Evolutionary conservation across 805 yeast genomes (phyloP).

Genomic region (Cyberlindnera petersonii): DNA sequence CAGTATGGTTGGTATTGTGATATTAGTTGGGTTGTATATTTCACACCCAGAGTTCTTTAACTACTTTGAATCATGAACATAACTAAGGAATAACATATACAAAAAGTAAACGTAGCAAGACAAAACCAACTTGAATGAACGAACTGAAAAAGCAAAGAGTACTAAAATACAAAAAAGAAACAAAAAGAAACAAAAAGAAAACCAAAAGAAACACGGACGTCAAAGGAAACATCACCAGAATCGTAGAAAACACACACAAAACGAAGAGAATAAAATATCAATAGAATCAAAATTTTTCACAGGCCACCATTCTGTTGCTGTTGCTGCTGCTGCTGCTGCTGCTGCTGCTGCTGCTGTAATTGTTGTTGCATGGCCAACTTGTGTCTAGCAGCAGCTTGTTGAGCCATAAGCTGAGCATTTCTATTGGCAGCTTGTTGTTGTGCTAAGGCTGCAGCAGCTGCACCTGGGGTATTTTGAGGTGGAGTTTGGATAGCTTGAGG

Average conservation of each 20-base stretch:
- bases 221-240: not conserved
- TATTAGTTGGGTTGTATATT: constrained; percentile 10
- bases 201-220: not conserved
- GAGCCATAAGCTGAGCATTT: constrained; percentile 15
- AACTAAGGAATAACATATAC: not conserved
- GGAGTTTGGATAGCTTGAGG: constrained; percentile 4
- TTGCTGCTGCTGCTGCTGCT: constrained; percentile 20
- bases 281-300: not conserved
- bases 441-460: constrained; percentile 8
- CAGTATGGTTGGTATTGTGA: constrained; percentile 11
- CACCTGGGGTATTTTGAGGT: constrained; percentile 9
- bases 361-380: constrained; percentile 14
- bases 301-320: constrained; percentile 1
- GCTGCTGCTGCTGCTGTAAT: constrained; percentile 30
- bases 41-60: constrained; percentile 16
- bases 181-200: not conserved
- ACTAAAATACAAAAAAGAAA: no score
- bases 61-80: not conserved
- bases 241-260: not conserved
- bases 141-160: not conserved
- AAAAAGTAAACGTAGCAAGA: not conserved
- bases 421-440: constrained; percentile 15
- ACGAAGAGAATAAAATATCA: not conserved
- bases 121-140: not conserved
- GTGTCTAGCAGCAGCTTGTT: constrained; percentile 17